Conservation (phyloP, 75 land plant species). For the Pinus taeda region DNA sequence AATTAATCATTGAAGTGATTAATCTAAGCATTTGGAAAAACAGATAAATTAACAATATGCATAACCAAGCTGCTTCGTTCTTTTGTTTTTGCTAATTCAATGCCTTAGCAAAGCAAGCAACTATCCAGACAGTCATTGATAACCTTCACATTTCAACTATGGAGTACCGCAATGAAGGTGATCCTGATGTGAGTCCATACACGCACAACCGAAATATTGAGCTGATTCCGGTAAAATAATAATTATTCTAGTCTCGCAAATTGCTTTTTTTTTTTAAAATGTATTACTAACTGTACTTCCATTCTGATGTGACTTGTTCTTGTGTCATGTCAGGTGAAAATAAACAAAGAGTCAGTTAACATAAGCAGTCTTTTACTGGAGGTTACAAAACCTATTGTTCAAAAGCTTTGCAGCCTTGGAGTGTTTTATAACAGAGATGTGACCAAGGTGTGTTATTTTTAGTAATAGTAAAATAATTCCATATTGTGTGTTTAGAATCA, state of each 20-base stretch:
- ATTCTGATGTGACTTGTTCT: neutral
- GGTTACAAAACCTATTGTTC: slow-evolving; percentile 55
- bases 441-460: slow-evolving; percentile 42
- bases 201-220: slow-evolving; percentile 76
- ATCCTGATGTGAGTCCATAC: slow-evolving; percentile 81
- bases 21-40: neutral
- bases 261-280: neutral
- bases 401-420: slow-evolving; percentile 49
- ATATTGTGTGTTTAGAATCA: neutral
- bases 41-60: neutral
- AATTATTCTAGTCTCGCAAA: neutral
- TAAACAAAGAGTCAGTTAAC: slow-evolving; percentile 66
- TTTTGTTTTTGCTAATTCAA: neutral
- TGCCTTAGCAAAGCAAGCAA: slow-evolving; percentile 74
- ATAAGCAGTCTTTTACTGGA: slow-evolving; percentile 63
- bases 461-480: neutral
- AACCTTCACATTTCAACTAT: slow-evolving; percentile 85
- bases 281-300: neutral
- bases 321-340: slow-evolving; percentile 53
- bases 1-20: neutral
- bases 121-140: slow-evolving; percentile 84
- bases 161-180: slow-evolving; percentile 88
- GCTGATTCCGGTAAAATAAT: slow-evolving; percentile 56
- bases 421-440: slow-evolving; percentile 70
- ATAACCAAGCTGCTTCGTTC: neutral